These are phyloP conservation scores for Hypsizygus marmoreus DNA, from an alignment of 768 basidiomycete species.

Conservation along the genomic window DNA sequence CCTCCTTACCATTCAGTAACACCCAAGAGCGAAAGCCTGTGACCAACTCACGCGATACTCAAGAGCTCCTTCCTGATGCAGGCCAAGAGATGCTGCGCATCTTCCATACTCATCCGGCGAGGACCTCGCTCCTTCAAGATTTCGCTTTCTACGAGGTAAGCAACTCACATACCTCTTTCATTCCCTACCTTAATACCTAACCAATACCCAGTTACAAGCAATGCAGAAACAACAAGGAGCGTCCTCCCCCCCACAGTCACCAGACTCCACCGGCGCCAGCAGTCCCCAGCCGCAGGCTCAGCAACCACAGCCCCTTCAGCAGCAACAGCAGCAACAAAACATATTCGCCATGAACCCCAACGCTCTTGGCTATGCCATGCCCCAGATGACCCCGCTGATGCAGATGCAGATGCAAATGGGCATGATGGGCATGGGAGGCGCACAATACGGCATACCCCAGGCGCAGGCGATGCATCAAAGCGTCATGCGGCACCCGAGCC, in stretches of 20 bases:
- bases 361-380: constrained; percentile 57
- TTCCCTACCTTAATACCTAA: neutral
- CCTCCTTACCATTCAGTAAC: constrained; percentile 62
- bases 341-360: constrained; percentile 55
- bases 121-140: constrained; percentile 92
- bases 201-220: constrained; percentile 64
- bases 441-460: constrained; percentile 55
- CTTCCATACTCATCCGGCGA: constrained; percentile 89
- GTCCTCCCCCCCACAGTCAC: constrained; percentile 39
- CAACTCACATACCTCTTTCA: neutral
- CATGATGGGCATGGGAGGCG: constrained; percentile 51
- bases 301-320: constrained; percentile 35
- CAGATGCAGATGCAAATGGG: constrained; percentile 56
- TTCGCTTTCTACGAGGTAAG: constrained; percentile 89
- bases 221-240: constrained; percentile 64
- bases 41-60: constrained; percentile 97
- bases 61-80: constrained; percentile 93
- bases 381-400: constrained; percentile 64
- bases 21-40: constrained; percentile 98
- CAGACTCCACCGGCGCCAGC: constrained; percentile 34
- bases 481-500: constrained; percentile 75
- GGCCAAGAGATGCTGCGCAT: constrained; percentile 97
- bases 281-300: constrained; percentile 44
- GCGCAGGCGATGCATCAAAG: constrained; percentile 83
- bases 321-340: constrained; percentile 44